Evolutionary conservation across 495 filamentous ascomycete species (phyloP).

Genomic region (Neurospora sp.): DNA sequence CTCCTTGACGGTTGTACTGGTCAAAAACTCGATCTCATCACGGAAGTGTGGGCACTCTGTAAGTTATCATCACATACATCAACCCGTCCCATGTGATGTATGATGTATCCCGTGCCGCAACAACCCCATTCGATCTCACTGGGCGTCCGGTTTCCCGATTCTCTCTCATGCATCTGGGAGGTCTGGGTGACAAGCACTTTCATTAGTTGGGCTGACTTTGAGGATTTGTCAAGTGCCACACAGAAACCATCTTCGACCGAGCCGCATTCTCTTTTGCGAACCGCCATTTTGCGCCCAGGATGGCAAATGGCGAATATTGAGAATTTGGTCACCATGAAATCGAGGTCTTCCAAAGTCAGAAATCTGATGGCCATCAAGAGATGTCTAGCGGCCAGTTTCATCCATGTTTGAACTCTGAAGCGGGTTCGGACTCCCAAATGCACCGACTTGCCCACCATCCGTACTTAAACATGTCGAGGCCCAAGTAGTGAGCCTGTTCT

Average conservation of each 20-base stretch:
- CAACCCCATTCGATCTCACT: neutral
- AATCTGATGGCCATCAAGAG: neutral
- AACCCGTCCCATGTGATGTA: neutral
- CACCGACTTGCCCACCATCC: neutral
- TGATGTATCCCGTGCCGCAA: neutral
- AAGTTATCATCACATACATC: neutral
- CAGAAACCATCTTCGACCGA: neutral
- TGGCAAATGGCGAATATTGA: neutral
- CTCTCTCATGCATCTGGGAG: neutral
- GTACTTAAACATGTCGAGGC: neutral
- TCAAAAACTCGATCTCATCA: neutral
- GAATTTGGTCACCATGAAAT: neutral
- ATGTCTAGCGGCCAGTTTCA: neutral
- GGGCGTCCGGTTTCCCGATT: neutral
- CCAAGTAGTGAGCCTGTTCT: neutral
- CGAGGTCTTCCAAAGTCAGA: neutral
- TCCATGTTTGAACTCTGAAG: neutral
- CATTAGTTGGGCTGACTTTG: neutral
- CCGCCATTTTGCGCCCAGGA: neutral
- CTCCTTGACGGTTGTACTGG: neutral
- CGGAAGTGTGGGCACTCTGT: neutral
- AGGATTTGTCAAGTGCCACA: neutral
- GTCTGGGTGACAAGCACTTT: neutral
- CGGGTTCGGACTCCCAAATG: neutral
- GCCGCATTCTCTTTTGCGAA: neutral